phyloP scores from a whole-genome alignment of 441 rosid genomes.

The Erodium moschatum region DNA sequence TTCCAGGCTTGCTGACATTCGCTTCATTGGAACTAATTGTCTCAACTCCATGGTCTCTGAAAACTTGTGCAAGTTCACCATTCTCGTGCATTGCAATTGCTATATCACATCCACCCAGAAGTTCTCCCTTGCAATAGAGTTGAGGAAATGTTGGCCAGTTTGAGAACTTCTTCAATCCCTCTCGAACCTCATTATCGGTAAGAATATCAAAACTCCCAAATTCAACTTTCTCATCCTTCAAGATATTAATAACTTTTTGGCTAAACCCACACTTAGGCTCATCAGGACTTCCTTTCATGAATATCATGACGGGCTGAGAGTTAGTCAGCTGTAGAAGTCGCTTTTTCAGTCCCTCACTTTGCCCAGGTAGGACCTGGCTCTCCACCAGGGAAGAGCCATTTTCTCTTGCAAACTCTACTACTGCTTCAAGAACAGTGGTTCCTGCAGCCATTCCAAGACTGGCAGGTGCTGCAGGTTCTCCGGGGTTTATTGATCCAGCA shows the following conservation, averaged over 20 bases:
- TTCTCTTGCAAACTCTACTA: constrained; percentile 57
- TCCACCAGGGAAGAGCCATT: constrained; percentile 31
- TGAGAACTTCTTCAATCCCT: constrained; percentile 83
- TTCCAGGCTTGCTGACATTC: constrained; percentile 14
- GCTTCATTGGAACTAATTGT: constrained; percentile 20
- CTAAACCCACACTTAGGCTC: constrained; percentile 91
- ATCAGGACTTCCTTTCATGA: constrained; percentile 84
- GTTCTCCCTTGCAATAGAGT: constrained; percentile 84
- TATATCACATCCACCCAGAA: constrained; percentile 89
- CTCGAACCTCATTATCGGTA: constrained; percentile 59
- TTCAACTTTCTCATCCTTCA: constrained; percentile 65
- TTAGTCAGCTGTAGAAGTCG: constrained; percentile 51
- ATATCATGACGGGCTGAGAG: constrained; percentile 74
- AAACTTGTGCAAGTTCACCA: constrained; percentile 70
- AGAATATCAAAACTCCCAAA: constrained; percentile 80
- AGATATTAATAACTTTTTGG: constrained; percentile 54
- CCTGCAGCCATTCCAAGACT: constrained; percentile 96
- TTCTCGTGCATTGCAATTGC: constrained; percentile 74
- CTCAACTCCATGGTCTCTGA: constrained; percentile 53
- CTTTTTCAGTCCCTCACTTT: constrained; percentile 33
- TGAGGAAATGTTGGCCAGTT: constrained; percentile 98
- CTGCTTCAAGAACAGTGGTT: constrained; percentile 56
- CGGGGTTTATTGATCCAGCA: constrained; percentile 49
- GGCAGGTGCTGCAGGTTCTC: constrained; percentile 87
- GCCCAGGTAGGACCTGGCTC: constrained; percentile 32